Base-by-base conservation (phyloP, 257 asterid species). In the Asclepias syriaca region DNA sequence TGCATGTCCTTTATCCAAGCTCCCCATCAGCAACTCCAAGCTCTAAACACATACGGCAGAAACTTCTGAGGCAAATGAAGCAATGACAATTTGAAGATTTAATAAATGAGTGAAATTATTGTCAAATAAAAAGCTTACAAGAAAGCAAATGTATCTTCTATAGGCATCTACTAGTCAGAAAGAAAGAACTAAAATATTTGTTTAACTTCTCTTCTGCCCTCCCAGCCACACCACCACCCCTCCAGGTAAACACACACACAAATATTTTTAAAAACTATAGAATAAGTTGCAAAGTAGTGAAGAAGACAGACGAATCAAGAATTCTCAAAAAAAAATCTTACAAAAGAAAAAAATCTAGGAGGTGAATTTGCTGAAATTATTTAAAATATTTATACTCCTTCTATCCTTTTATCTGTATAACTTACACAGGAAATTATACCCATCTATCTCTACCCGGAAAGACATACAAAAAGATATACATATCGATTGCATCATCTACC, bases 1-100 rank as follows among this genome's bases (percentile, higher is more conserved):
- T 69, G 75, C 80, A 56, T 29, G 77, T 67, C 46, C 75, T 63
- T 72, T 48, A 37, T 77, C 84, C 32, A 54, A 65, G 50, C 65
- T 69, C 68, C 75, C 85, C 82, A 79, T 84, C 51, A 63, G 70
- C 27, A 11, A 24, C 27, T 0, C 37, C 27, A 45, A 71, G n/a
- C 39, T 34, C 34, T 59, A 70, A 70, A 57, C 9, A 2, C 14
- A 6, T 43, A 3, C 48, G 8, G n/a, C 68, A 45, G 58, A 21
- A 58, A 71, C 9, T 71, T 5, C 46, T 24, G 53, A 12, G 32
- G 10, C 45, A 49, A 72, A 58, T 2, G 43, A 29, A 58, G 27
- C 65, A 50, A 29, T 15, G 24, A 15, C 12, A 46, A 27, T 21
- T 18, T 2, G 45, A 16, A 68, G 61, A 9, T 50, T 68, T 50